Evolutionary conservation across 495 filamentous ascomycete genomes (phyloP).

Genomic region (Sporormia fimetaria): DNA sequence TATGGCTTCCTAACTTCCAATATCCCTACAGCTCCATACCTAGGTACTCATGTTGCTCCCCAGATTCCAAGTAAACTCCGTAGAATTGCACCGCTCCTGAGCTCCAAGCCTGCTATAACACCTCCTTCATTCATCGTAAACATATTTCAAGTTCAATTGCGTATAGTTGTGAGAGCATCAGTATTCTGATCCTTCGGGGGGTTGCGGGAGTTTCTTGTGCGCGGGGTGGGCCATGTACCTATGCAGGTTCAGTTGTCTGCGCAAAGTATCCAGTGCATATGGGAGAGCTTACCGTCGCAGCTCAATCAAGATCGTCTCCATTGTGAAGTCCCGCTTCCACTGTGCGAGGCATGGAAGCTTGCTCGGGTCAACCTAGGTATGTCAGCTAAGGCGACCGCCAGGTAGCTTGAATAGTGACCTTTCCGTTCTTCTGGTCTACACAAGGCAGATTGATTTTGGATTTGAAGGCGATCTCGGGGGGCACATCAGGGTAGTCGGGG

Average conservation of each 20-base stretch:
- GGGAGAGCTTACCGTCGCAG: constrained; percentile 53
- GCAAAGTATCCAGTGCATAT: not conserved
- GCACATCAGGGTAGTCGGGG: constrained; percentile 73
- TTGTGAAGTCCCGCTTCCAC: constrained; percentile 82
- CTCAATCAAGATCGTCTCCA: constrained; percentile 89
- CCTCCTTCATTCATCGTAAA: no score
- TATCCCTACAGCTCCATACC: constrained; percentile 18
- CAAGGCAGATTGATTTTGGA: constrained; percentile 92
- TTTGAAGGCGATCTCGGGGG: constrained; percentile 79
- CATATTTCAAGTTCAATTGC: no score
- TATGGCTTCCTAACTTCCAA: constrained; percentile 1
- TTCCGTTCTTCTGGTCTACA: constrained; percentile 66
- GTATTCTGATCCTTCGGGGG: constrained; percentile 73
- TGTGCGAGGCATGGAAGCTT: constrained; percentile 72
- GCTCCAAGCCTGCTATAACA: no score
- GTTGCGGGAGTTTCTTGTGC: constrained; percentile 92
- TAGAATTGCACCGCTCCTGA: no score
- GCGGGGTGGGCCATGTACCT: constrained; percentile 92
- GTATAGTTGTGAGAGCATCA: not conserved
- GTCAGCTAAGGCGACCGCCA: not conserved
- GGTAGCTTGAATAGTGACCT: constrained; percentile 36
- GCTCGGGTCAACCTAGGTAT: constrained; percentile 64
- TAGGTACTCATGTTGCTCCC: constrained; percentile 15
- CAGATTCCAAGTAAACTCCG: no score
- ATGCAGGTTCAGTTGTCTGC: constrained; percentile 16